Conservation (phyloP, 768 basidiomycete species). For the Suillus lakei region DNA sequence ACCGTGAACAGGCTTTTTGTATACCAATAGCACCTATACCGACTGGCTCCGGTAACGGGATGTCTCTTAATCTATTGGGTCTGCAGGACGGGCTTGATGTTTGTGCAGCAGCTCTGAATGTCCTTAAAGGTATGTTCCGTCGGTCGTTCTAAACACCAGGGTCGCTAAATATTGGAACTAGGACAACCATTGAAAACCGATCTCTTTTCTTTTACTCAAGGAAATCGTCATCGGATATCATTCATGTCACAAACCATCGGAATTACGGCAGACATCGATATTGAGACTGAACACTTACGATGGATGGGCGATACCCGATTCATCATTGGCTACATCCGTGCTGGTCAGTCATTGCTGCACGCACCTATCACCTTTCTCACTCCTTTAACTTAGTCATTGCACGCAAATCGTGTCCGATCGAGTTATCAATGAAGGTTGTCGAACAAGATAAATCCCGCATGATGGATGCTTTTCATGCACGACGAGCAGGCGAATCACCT, state of each 20-base stretch:
- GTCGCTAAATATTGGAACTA: conserved; percentile 29
- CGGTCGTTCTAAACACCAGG: neutral
- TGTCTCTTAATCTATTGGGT: conserved; percentile 76
- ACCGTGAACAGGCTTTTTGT: conserved; percentile 62
- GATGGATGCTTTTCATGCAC: conserved; percentile 54
- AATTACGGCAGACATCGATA: conserved; percentile 84
- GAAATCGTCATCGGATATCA: conserved; percentile 63
- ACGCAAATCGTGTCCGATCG: conserved; percentile 68
- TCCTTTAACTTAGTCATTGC: conserved; percentile 50
- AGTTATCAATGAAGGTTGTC: conserved; percentile 71
- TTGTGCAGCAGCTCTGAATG: conserved; percentile 74
- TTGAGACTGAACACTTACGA: conserved; percentile 81
- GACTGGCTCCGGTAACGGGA: conserved; percentile 81
- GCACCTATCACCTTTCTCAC: conserved; percentile 3
- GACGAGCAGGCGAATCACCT: conserved; percentile 30
- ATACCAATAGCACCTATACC: conserved; percentile 82
- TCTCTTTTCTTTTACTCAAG: conserved; percentile 76
- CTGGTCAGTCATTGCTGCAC: conserved; percentile 48
- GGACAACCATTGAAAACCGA: conserved; percentile 79
- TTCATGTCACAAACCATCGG: conserved; percentile 87
- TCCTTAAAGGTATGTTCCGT: conserved; percentile 66
- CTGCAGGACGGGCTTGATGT: conserved; percentile 70
- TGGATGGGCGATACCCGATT: conserved; percentile 90
- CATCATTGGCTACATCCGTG: conserved; percentile 69
- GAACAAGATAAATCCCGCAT: conserved; percentile 75